Evolutionary conservation across 2,329 filamentous ascomycete species (phyloP), one percentile per base, ranked within the genome.

Genomic region (Fusarium burgessii): DNA sequence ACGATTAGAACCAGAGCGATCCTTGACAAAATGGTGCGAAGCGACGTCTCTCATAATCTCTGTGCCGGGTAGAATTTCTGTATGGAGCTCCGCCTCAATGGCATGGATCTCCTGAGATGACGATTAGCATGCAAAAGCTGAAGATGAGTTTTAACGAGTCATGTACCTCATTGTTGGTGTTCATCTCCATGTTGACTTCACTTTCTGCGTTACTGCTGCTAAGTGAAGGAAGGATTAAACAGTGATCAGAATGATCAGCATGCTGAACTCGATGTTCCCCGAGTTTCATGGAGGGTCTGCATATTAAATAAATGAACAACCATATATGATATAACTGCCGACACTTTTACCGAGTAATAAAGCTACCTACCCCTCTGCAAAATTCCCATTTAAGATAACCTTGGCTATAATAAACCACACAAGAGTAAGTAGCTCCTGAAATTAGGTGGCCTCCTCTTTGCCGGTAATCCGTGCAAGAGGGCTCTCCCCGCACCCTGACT

Each of bases 41-140:
- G 51, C n/a, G 7, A 54, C 36, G 27, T 54, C 51, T 54, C 51
- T 29, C 51, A 54, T 54, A 2, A 54, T 54, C 36, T 54, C 51
- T 9, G 51, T 54, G 25, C 51, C 51, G 20, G 51, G 51, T 7
- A 54, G 27, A 40, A 54, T 54, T 20, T 54, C 36, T 1, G 36
- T 43, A 32, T 54, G 36, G 6, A 54, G 51, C 27, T 54, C 51
- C 6, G 51, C 51, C 51, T 54, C 51, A 8, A 54, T 54, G 36
- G 51, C 51, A 33, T 54, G 51, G 27, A 54, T 20, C 51, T 54
- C 51, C 51, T 54, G 51, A 12, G 8, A 43, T 23, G 5, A 6
- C 2, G 3, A 15, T 54, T 32, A 54, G 51, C 15, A 43, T 54
- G 4, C 14, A 20, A 2, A 20, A 2, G 15, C n/a, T 12, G n/a